Evolutionary conservation across 305 asterid genomes (phyloP).

Genomic region (Andrographis paniculata): DNA sequence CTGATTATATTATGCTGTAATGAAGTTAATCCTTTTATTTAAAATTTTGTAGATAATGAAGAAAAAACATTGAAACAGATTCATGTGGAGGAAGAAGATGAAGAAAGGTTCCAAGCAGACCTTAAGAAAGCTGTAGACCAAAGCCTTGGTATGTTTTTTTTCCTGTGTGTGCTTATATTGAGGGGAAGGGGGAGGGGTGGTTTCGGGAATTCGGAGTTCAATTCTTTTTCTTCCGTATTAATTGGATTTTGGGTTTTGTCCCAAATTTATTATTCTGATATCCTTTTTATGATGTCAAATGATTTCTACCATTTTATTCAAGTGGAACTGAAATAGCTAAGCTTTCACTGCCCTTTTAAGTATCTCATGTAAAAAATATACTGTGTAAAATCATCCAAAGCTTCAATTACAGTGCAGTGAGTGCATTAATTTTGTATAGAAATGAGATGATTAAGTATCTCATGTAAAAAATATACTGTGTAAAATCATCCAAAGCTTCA

Average conservation of each 20-base stretch:
- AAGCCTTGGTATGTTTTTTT: constrained; percentile 62
- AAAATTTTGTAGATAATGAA: constrained; percentile 39
- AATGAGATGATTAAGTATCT: background rate
- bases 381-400: background rate
- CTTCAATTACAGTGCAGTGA: background rate
- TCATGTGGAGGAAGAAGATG: constrained; percentile 75
- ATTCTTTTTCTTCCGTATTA: constrained; percentile 14
- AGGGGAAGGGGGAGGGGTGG: too few relatives aligned
- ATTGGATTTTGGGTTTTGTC: background rate
- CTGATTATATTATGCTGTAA: constrained; percentile 3
- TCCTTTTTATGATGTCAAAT: background rate
- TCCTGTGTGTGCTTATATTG: background rate
- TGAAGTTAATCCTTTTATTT: constrained; percentile 14
- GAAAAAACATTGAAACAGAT: constrained; percentile 53
- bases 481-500: background rate
- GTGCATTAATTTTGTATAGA: background rate
- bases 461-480: too few relatives aligned
- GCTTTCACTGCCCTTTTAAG: background rate
- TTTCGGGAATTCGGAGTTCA: too few relatives aligned
- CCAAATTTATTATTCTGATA: constrained; percentile 6
- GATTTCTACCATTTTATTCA: background rate
- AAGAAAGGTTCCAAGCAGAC: constrained; percentile 94
- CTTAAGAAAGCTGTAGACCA: constrained; percentile 80
- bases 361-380: too few relatives aligned
- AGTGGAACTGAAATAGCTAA: background rate